A percentile compares a stretch with the other conserved stretches of the same genome.
These are phyloP conservation scores for Biscogniauxia mediterranea DNA, from an alignment of 2,329 filamentous ascomycete species.

Conservation along the genomic window DNA sequence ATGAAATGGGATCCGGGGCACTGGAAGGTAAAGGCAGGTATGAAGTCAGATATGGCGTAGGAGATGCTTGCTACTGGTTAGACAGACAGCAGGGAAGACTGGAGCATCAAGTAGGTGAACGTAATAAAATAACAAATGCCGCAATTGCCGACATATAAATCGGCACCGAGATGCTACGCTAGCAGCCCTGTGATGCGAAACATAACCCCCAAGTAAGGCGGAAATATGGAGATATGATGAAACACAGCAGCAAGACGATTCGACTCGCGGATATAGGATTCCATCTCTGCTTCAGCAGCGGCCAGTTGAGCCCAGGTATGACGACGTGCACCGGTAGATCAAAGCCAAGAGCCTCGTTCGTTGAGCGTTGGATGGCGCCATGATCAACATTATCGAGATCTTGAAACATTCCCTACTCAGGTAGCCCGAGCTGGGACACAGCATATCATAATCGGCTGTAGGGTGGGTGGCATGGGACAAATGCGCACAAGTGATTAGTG, in stretches of 20 bases:
- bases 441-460: background rate
- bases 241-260: background rate
- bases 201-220: background rate
- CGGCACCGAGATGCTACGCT: background rate
- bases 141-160: background rate
- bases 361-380: background rate
- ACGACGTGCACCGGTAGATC: background rate
- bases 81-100: background rate
- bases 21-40: background rate
- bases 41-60: background rate
- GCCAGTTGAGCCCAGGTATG: background rate
- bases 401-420: background rate
- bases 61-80: background rate
- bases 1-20: too few relatives aligned
- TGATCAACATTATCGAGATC: background rate
- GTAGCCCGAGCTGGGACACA: background rate
- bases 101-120: background rate
- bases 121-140: background rate
- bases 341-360: background rate
- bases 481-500: background rate
- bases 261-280: background rate
- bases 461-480: background rate
- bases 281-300: background rate
- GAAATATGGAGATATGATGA: background rate
- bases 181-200: background rate